These are phyloP conservation scores for Isoetes engelmannii DNA, from an alignment of 83 land plant species.

Conservation along the genomic window DNA sequence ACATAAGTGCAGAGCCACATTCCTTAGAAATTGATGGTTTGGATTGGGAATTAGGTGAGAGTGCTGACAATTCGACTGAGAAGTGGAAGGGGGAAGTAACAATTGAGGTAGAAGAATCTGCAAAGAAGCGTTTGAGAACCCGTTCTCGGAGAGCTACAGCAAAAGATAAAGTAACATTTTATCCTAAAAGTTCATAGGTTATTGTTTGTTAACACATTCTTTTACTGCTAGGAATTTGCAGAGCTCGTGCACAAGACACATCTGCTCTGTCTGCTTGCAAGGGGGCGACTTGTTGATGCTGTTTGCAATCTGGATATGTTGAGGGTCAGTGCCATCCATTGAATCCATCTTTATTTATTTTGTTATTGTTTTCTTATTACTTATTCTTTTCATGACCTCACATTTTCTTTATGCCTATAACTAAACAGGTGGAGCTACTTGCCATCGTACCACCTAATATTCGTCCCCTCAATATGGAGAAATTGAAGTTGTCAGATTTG, in stretches of 20 bases:
- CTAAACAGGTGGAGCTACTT: too few species aligned
- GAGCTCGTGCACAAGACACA: constrained; percentile 88
- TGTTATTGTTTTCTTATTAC: constrained; percentile 38
- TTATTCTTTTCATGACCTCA: neutral
- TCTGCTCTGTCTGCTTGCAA: constrained; percentile 73
- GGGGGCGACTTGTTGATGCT: constrained; percentile 72
- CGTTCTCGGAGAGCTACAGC: constrained; percentile 62
- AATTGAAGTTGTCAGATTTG: too few species aligned
- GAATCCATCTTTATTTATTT: constrained; percentile 53
- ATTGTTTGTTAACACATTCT: constrained; percentile 11
- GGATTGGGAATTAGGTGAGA: constrained; percentile 63
- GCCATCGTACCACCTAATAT: too few species aligned
- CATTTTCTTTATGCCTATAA: neutral
- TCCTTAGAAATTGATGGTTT: constrained; percentile 32
- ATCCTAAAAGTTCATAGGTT: neutral
- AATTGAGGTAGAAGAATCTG: constrained; percentile 47
- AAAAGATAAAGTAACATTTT: constrained; percentile 67
- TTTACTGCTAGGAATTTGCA: constrained; percentile 57
- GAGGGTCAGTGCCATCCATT: neutral
- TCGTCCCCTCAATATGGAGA: too few species aligned
- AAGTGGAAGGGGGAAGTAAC: constrained; percentile 42
- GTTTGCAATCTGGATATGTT: constrained; percentile 42
- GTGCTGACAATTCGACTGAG: constrained; percentile 3
- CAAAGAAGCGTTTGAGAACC: constrained; percentile 21
- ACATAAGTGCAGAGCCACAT: constrained; percentile 8